phyloP scores from a whole-genome alignment of 2,329 filamentous ascomycete species.

The Talaromyces sp. region DNA sequence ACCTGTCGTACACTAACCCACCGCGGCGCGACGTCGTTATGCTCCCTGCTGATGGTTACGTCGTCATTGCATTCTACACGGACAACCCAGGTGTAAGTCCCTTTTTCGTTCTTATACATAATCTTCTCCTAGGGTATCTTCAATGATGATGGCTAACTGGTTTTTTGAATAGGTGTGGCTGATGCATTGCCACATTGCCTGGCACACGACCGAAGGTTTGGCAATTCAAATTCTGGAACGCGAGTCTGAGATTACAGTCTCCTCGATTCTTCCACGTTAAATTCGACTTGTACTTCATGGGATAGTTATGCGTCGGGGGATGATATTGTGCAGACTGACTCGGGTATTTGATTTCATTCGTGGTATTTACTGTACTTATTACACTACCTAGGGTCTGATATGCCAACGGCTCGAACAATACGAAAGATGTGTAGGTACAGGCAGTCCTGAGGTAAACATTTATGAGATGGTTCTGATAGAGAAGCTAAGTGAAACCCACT shows the following conservation, averaged over 20 bases:
- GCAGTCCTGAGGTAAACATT: too few relatives aligned
- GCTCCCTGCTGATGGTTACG: conserved; percentile 36
- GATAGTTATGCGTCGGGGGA: conserved; percentile 23
- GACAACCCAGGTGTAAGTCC: conserved; percentile 40
- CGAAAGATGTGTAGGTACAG: too few relatives aligned
- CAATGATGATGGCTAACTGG: not conserved
- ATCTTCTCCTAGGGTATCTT: not conserved
- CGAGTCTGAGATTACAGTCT: conserved; percentile 25
- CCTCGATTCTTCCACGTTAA: conserved; percentile 22
- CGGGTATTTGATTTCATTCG: not conserved
- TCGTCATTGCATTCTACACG: conserved; percentile 41
- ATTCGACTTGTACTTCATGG: conserved; percentile 22
- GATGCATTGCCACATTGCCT: conserved; percentile 43
- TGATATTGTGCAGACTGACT: conserved; percentile 29
- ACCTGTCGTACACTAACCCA: conserved; percentile 28
- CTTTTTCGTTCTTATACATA: not conserved
- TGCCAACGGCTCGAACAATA: too few relatives aligned
- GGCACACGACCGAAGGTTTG: conserved; percentile 26
- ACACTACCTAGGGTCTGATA: too few relatives aligned
- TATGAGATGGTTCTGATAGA: too few relatives aligned
- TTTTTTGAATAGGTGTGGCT: conserved; percentile 28
- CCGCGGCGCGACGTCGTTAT: conserved; percentile 40
- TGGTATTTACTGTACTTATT: not conserved
- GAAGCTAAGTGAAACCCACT: too few relatives aligned
- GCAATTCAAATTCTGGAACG: conserved; percentile 30